phyloP scores from a whole-genome alignment of 805 yeast genomes.

The Debaryomyces maramus region DNA sequence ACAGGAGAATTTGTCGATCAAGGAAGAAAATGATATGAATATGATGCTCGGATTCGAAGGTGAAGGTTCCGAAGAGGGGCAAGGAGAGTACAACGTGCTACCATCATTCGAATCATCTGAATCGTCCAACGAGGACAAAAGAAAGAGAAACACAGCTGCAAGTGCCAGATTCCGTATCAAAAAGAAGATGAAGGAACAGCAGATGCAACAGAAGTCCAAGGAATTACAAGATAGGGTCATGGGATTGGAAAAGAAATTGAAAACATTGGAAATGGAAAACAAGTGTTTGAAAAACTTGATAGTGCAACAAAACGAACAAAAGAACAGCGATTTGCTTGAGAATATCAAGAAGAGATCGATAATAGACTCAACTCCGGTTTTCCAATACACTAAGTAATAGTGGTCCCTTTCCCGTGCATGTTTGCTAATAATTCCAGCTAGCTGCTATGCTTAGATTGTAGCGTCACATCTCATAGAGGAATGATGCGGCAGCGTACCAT shows the following conservation, averaged over 20 bases:
- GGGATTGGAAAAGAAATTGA: conserved; percentile 68
- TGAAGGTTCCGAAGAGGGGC: neutral
- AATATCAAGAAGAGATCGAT: conserved; percentile 49
- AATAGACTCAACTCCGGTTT: conserved; percentile 28
- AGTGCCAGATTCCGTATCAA: conserved; percentile 90
- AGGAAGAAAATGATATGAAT: conserved; percentile 1
- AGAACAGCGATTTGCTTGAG: conserved; percentile 55
- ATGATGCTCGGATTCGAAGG: neutral
- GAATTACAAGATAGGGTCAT: conserved; percentile 70
- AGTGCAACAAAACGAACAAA: conserved; percentile 69
- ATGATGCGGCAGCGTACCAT: no score
- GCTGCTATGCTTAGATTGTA: no score
- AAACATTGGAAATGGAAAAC: conserved; percentile 92
- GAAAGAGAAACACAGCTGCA: conserved; percentile 90
- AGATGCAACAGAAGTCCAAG: conserved; percentile 74
- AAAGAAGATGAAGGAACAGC: conserved; percentile 89
- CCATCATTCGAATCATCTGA: conserved; percentile 2
- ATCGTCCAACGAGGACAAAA: conserved; percentile 61
- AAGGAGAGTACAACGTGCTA: no score
- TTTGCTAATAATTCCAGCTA: no score
- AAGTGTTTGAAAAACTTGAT: conserved; percentile 79
- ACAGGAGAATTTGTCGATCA: neutral
- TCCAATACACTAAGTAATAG: conserved; percentile 32
- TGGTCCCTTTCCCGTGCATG: no score
- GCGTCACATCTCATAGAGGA: no score